These are phyloP conservation scores for Populus deltoides DNA, from an alignment of 345 rosid species.

Conservation along the genomic window DNA sequence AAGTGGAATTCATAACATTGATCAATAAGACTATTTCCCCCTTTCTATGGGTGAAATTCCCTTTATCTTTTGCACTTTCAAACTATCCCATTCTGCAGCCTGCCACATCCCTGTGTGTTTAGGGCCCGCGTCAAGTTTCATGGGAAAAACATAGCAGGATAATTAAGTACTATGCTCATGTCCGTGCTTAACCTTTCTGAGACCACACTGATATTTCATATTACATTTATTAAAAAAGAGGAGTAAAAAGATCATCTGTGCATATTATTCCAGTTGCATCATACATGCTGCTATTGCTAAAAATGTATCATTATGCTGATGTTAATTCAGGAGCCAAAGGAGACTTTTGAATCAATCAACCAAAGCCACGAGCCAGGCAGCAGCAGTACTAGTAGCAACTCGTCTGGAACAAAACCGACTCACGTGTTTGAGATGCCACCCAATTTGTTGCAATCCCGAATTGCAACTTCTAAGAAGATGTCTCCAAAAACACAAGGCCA, in stretches of 20 bases:
- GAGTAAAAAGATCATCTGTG: background rate
- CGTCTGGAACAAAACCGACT: slow-evolving; percentile 30
- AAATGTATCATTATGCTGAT: background rate
- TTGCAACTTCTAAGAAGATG: slow-evolving; percentile 17
- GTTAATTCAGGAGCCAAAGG: slow-evolving; percentile 32
- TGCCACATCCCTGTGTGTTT: no score
- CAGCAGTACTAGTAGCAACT: slow-evolving; percentile 31
- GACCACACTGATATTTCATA: no score
- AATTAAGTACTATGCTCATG: no score
- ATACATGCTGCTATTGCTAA: background rate
- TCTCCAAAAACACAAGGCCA: slow-evolving; percentile 21
- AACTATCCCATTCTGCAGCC: no score
- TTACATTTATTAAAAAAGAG: no score
- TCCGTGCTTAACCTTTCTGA: no score
- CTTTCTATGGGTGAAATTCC: no score
- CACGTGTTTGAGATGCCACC: slow-evolving; percentile 16
- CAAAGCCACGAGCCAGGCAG: slow-evolving; percentile 32
- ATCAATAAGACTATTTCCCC: no score
- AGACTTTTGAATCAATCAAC: background rate
- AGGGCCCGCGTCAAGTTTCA: no score
- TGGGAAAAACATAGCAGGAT: no score
- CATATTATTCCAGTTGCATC: background rate
- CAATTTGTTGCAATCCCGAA: slow-evolving; percentile 17
- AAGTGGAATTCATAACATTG: no score
- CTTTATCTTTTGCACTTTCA: no score